Evolutionary conservation across 2,329 filamentous ascomycete species (phyloP).

Genomic region (Alternaria panax): DNA sequence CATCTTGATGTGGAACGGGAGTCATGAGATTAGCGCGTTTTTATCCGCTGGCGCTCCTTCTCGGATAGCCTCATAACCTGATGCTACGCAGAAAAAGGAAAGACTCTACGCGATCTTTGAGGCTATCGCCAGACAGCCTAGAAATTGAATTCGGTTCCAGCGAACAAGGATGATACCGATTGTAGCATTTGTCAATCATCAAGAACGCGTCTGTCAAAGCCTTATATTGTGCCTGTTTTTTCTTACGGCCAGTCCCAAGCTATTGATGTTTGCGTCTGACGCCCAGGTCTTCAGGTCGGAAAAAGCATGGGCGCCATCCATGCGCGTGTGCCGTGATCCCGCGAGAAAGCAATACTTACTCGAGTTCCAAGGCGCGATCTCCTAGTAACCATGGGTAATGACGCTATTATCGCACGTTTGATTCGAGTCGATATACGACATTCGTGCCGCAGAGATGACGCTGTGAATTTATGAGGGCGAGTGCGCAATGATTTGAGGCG

Average conservation of each 20-base stretch:
- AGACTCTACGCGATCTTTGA: not conserved
- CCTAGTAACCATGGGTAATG: not conserved
- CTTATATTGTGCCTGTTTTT: not conserved
- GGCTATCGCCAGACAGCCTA: not conserved
- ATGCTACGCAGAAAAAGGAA: not conserved
- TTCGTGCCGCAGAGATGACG: not conserved
- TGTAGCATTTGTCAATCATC: not conserved
- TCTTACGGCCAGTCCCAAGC: not conserved
- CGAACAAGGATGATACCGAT: not conserved
- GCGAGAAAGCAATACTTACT: not conserved
- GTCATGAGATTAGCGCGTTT: not conserved
- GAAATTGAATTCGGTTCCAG: not conserved
- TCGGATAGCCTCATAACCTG: not conserved
- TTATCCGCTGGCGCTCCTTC: not conserved
- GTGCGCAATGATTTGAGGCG: not conserved
- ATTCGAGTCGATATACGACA: not conserved
- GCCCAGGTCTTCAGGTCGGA: not conserved
- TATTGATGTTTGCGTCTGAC: not conserved
- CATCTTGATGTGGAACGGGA: not conserved
- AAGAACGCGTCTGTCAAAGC: not conserved
- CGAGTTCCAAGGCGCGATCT: not conserved
- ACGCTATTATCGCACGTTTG: not conserved
- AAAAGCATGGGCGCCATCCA: not conserved
- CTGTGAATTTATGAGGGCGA: not conserved
- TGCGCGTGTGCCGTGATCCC: not conserved